A percentile compares a stretch with the other conserved stretches of the same genome.
phyloP scores from a whole-genome alignment of 2,329 filamentous ascomycete genomes.

The Cladosporium sp. region DNA sequence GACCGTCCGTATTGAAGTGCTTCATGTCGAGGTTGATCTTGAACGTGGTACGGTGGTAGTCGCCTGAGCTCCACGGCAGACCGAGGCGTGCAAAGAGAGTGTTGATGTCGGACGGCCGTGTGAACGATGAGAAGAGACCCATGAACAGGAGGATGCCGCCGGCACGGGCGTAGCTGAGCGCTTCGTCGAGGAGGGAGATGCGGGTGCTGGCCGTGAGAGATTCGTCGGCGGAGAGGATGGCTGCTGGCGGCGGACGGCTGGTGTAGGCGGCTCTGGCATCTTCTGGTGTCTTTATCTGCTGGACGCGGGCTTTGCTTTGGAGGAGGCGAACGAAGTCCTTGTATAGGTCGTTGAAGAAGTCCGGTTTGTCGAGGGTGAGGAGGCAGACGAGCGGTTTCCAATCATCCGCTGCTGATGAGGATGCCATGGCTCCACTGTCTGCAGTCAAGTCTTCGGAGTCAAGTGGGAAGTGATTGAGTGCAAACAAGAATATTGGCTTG shows the following conservation, averaged over 20 bases:
- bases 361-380: constrained; percentile 19
- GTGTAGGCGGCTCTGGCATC: constrained; percentile 13
- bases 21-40: constrained; percentile 16
- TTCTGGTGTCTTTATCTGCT: constrained; percentile 14
- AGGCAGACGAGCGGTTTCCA: constrained; percentile 14
- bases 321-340: constrained; percentile 12
- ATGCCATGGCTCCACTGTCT: too few relatives aligned
- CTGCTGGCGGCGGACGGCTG: constrained; percentile 3
- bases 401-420: not conserved
- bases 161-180: constrained; percentile 16
- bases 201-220: constrained; percentile 15
- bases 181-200: constrained; percentile 14
- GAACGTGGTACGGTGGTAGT: constrained; percentile 22
- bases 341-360: constrained; percentile 18
- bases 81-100: constrained; percentile 18
- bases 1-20: constrained; percentile 6
- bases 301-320: constrained; percentile 15
- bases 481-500: too few relatives aligned
- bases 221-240: constrained; percentile 17
- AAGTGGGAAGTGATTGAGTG: too few relatives aligned
- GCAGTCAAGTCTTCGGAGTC: too few relatives aligned
- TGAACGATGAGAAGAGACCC: constrained; percentile 17
- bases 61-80: constrained; percentile 19
- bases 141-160: constrained; percentile 21
- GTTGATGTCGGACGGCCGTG: constrained; percentile 11